Evolutionary conservation across 1,284 basidiomycete genomes (phyloP), one percentile per base, ranked within the genome.

Genomic region (Omphalotus olearius): DNA sequence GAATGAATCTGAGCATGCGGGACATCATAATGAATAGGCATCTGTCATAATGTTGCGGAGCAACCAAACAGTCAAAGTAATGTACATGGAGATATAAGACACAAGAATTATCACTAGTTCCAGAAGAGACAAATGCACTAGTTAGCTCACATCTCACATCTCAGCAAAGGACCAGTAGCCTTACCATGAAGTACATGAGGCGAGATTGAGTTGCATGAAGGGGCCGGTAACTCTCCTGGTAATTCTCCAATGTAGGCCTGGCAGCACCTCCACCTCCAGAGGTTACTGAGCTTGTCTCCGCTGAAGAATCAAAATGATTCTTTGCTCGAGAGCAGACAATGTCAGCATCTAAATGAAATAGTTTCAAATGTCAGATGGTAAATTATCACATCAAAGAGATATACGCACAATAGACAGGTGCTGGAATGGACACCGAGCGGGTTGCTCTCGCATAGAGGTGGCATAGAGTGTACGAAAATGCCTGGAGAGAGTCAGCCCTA

Each of bases 371-470:
- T 4, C 1, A 44, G 7, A 6, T 35, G 3, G 36, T 26, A 14
- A 10, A 26, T 35, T 17, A 18, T 4, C 39, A 16, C 17, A 35
- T 37, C 7, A 17, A 9, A 26, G 18, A 6, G 5, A 6, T 23
- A 26, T 42, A 61, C 74, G 57, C 56, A 79, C 77, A 80, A 57
- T 79, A 80, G 0, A 79, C 76, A 0, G 79, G 78, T 0, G 78
- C 78, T 0, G 77, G 76, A 46, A 79, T 76, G 0, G 78, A 80
- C 1, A 82, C 79, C 0, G 78, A 77, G n/a, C 79, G 72, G 2
- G 79, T 81, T 17, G 75, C 72, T 3, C 78, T 67, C 0, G 78
- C 76, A 56, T 80, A 82, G 10, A 79, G 73, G 52, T 80, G 78
- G 58, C 76, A 79, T 1, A 82, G 64, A 6, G 74, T 70, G 57